phyloP scores from a whole-genome alignment of 2,329 filamentous ascomycete species.

The Fusarium solani-melongenae region DNA sequence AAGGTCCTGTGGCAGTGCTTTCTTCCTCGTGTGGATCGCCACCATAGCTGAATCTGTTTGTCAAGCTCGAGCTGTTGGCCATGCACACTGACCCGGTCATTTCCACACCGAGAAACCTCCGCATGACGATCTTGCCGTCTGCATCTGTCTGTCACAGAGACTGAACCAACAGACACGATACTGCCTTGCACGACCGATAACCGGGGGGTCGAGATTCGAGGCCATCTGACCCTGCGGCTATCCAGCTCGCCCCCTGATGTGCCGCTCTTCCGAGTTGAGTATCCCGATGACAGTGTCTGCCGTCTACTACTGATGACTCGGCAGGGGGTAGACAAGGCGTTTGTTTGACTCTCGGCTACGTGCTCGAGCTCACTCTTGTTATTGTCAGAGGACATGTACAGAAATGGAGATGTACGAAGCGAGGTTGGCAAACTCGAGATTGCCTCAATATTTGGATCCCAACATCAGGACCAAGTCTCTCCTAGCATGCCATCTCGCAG shows the following conservation, averaged over 20 bases:
- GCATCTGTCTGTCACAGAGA: background rate
- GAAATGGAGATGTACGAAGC: background rate
- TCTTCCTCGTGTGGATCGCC: background rate
- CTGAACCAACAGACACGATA: background rate
- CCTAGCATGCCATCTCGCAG: conserved; percentile 11
- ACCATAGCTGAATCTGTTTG: background rate
- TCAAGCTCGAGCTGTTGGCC: background rate
- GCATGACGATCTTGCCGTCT: background rate
- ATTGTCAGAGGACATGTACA: background rate
- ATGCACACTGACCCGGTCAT: background rate
- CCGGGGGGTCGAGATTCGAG: background rate
- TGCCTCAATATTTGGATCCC: background rate
- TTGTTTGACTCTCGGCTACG: background rate
- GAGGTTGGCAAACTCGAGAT: background rate
- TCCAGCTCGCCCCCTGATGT: background rate
- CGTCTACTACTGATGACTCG: background rate
- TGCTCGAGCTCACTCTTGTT: background rate
- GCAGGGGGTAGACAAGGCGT: background rate
- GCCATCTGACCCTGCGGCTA: background rate
- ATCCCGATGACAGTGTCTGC: background rate
- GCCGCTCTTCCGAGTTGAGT: background rate
- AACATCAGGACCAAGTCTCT: conserved; percentile 1
- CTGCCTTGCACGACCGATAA: background rate
- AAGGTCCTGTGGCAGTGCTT: background rate
- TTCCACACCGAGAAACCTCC: background rate